These are phyloP conservation scores for Nidula niveotomentosa DNA, from an alignment of 1,284 basidiomycete genomes.

Conservation along the genomic window DNA sequence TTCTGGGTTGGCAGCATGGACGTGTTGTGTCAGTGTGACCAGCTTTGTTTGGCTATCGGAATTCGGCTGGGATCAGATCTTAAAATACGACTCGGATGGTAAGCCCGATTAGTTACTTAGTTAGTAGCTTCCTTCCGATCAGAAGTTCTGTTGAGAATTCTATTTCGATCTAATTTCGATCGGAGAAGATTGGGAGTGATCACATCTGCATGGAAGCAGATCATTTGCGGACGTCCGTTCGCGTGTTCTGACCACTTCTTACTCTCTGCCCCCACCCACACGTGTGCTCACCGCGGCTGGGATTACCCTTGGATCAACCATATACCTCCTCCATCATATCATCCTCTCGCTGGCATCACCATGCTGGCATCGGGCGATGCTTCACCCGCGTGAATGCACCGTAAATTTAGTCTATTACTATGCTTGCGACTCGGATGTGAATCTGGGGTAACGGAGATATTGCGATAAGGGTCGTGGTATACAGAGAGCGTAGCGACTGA, in stretches of 20 bases:
- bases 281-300: not conserved
- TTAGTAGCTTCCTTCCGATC: conserved; percentile 29
- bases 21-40: not conserved
- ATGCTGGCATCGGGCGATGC: not conserved
- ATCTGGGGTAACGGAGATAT: not conserved
- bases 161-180: conserved; percentile 15
- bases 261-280: not conserved
- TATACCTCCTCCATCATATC: too few relatives aligned
- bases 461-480: conserved; percentile 11
- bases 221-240: not conserved
- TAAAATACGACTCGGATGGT: conserved; percentile 2
- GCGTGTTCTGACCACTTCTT: not conserved
- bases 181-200: conserved; percentile 7
- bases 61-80: not conserved
- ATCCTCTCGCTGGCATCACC: not conserved
- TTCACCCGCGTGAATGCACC: not conserved
- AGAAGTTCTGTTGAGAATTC: conserved; percentile 35
- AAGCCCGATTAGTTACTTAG: not conserved
- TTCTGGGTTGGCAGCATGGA: not conserved
- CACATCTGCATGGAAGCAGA: not conserved
- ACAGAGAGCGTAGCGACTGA: conserved; percentile 10
- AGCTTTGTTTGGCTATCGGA: not conserved
- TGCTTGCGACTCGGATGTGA: not conserved
- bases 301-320: not conserved
- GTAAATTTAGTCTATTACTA: not conserved